These are phyloP conservation scores for Ceratobasidium sp. DNA, from an alignment of 1,284 basidiomycete genomes.

Conservation along the genomic window DNA sequence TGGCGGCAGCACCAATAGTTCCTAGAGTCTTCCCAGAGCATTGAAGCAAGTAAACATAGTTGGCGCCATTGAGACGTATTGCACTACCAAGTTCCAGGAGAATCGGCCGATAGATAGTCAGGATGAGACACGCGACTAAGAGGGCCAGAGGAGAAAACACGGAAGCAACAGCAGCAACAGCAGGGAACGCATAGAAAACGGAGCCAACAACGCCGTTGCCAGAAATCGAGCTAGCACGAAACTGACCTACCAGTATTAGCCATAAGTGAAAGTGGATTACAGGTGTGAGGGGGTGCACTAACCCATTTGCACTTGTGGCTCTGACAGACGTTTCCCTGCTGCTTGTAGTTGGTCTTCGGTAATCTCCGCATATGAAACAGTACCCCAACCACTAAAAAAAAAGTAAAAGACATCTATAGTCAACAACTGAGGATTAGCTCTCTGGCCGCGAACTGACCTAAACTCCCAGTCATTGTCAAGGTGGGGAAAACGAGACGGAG, in stretches of 20 bases:
- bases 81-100: constrained; percentile 78
- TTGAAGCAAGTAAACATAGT: constrained; percentile 76
- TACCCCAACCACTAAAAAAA: constrained; percentile 67
- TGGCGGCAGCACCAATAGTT: constrained; percentile 71
- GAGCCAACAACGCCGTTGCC: constrained; percentile 78
- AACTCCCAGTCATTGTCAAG: constrained; percentile 76
- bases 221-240: constrained; percentile 71
- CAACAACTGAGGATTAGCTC: not conserved
- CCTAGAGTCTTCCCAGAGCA: constrained; percentile 73
- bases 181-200: constrained; percentile 79
- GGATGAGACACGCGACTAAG: constrained; percentile 69
- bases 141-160: constrained; percentile 78
- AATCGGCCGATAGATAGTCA: constrained; percentile 78
- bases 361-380: constrained; percentile 64
- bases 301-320: constrained; percentile 60
- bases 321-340: constrained; percentile 53
- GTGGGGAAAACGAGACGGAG: constrained; percentile 73
- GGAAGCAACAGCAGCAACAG: constrained; percentile 70
- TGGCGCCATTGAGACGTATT: constrained; percentile 75
- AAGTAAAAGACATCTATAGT: constrained; percentile 5
- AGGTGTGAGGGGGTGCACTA: not conserved
- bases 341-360: constrained; percentile 56
- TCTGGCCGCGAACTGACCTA: constrained; percentile 54
- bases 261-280: constrained; percentile 30
- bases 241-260: constrained; percentile 64